Conservation (phyloP, 2,329 filamentous ascomycete species). For the Cyphellophora europaea region DNA sequence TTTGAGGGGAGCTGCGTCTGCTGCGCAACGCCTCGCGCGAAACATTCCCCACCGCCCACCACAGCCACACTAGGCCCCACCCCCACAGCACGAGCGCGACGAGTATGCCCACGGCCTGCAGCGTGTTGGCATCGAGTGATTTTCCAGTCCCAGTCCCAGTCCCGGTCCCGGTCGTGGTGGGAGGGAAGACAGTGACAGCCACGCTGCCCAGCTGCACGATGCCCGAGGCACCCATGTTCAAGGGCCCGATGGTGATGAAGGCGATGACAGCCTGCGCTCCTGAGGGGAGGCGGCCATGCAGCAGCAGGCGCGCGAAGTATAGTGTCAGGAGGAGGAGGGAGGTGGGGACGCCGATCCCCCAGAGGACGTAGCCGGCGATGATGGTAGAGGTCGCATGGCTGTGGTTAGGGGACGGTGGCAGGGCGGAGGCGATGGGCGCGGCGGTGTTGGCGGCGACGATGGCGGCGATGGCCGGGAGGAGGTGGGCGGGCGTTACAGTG, state of each 20-base stretch:
- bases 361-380: slow-evolving; percentile 58
- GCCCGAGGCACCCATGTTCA: slow-evolving; percentile 56
- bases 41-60: neutral
- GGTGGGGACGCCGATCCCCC: slow-evolving; percentile 48
- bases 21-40: neutral
- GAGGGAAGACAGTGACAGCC: slow-evolving; percentile 28
- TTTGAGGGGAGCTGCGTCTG: neutral
- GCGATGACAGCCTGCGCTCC: slow-evolving; percentile 58
- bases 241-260: slow-evolving; percentile 57
- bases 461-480: slow-evolving; percentile 57
- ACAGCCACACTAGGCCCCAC: neutral
- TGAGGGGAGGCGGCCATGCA: slow-evolving; percentile 58
- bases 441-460: slow-evolving; percentile 58
- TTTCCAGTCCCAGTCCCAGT: too few relatives aligned
- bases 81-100: neutral
- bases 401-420: slow-evolving; percentile 3
- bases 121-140: neutral
- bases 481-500: slow-evolving; percentile 50
- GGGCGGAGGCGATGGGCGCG: slow-evolving; percentile 34
- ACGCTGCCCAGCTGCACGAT: slow-evolving; percentile 42
- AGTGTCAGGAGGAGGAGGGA: slow-evolving; percentile 55
- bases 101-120: neutral
- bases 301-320: slow-evolving; percentile 58
- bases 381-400: slow-evolving; percentile 54
- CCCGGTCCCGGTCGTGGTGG: slow-evolving; percentile 7